These are phyloP conservation scores for Hansenula sp. DNA, from an alignment of 1,139 yeast genomes.

Conservation along the genomic window DNA sequence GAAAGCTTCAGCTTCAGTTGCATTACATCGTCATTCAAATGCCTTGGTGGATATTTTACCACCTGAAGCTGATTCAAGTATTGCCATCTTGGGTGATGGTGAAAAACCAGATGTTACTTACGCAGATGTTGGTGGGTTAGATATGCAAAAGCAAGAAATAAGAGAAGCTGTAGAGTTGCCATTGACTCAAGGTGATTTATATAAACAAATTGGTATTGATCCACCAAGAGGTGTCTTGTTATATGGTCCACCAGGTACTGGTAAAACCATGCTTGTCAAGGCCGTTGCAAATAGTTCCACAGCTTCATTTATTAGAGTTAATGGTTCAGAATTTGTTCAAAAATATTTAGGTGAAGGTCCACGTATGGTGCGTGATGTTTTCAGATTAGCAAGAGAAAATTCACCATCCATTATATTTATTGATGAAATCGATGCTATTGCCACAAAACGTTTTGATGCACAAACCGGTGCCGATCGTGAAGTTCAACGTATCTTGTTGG, in stretches of 20 bases:
- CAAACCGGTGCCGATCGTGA: conserved; percentile 99
- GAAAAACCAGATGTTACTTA: conserved; percentile 85
- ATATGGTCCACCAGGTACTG: conserved; percentile 99
- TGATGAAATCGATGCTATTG: conserved; percentile 98
- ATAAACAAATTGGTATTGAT: conserved; percentile 96
- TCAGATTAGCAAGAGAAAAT: conserved; percentile 94
- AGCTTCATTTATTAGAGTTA: conserved; percentile 93
- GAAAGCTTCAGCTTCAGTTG: conserved; percentile 94
- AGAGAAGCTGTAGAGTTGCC: conserved; percentile 98
- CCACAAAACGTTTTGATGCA: conserved; percentile 98
- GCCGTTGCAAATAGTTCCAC: conserved; percentile 98
- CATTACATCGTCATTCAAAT: conserved; percentile 96
- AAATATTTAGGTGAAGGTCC: conserved; percentile 99
- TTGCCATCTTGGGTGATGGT: conserved; percentile 90
- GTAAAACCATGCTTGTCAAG: conserved; percentile 97
- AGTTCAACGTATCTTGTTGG: conserved; percentile 96
- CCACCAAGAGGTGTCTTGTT: conserved; percentile 97
- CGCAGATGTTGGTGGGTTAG: conserved; percentile 96
- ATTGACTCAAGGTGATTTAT: conserved; percentile 90
- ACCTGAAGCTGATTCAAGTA: conserved; percentile 97
- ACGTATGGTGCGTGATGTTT: conserved; percentile 98
- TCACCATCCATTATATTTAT: conserved; percentile 95
- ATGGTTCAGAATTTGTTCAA: conserved; percentile 97
- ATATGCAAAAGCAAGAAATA: conserved; percentile 98
- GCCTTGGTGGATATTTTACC: conserved; percentile 96